Base-by-base conservation (phyloP, 768 basidiomycete genomes). In the Suillus subaureus region DNA sequence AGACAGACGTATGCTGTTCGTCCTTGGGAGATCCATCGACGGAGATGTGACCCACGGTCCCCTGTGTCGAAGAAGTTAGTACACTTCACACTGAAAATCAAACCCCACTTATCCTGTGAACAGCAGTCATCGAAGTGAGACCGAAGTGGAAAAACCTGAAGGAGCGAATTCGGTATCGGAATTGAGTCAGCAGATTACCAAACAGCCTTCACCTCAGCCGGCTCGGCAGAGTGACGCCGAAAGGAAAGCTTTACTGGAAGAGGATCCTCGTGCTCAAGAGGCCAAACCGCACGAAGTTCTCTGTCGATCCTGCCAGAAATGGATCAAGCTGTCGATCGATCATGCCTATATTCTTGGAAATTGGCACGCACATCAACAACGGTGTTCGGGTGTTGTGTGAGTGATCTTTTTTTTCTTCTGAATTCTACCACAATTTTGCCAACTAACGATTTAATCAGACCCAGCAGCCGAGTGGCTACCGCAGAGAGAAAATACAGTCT, bases 261-360 rank as follows among this genome's bases (percentile, higher is more conserved):
- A 80, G 3, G 90, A 92, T 72, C 80, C 84, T 15, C 80, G 80
- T 61, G 79, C 79, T 5, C 83, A 83, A 58, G 82, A 81, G 61
- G 78, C 87, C 21, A 80, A 85, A 68, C 79, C 83, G 6, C 76
- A 84, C 61, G 80, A 82, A 63, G 85, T 85, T 21, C 76, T 84
- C 60, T 93, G 91, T 73, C 82, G 81, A 68, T 80, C 79, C 43
- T 93, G 91, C 72, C 76, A 84, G 62, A 86, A 81, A 66, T 91
- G 89, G 89, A 80, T 92, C 64, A 81, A 77, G 57, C 78, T 91
- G 33, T 79, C 83, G 33, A 70, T 73, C 18, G 40, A 11, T 1
- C 70, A 71, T 8, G 70, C 75, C 2, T 92, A 89, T 72, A 69
- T 72, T 35, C 65, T 83, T 52, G 49, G 65, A 42, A 85, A 87